Evolutionary conservation across 179 eudicot genomes (phyloP), one percentile per base, ranked within the genome.

Genomic region (Actinidia chinensis): DNA sequence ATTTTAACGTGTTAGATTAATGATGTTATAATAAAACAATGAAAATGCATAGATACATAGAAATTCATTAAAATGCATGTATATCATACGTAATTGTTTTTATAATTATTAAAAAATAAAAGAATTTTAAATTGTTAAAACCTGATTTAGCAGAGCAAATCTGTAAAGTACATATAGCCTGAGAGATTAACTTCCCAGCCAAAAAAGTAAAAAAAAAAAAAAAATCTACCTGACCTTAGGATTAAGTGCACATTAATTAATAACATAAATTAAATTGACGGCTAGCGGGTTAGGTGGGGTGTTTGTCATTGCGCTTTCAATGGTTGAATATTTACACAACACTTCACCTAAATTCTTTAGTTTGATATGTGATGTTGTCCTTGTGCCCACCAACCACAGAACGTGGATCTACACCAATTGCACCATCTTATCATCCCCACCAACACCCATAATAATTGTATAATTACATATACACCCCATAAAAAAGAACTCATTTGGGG

Each of bases 241-340:
- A 36, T 36, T 36, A 36, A 36, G 40, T 36, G 40, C 40, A 36
- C 40, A 36, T 36, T 64, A 15, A 64, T 28, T 15, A 15, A 13
- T 4, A 28, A 25, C 15, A 14, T 36, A 20, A 44, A 13, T n/a
- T 58, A 73, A 56, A 55, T 6, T 2, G 5, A 43, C 1, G 36
- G 68, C 23, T 60, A n/a, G n/a, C n/a, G n/a, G n/a, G n/a, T n/a
- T n/a, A 9, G 77, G 52, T 75, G 54, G 12, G 54, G 58, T 60
- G 23, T 56, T 75, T 75, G 43, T 13, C 54, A 74, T 13, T 22
- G 23, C 10, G 40, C 42, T 44, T 13, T 43, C 36, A 22, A 44
- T 58, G 77, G 28, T 56, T n/a, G 43, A 12, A 11, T 8, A 7
- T 36, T 1, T 36, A 2, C 40, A 36, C 40, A 36, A 0, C 36